Percentiles rank a stretch among this genome's conserved stretches.
Evolutionary conservation across 768 basidiomycete species (phyloP).

Genomic region (Podaxis sp.): DNA sequence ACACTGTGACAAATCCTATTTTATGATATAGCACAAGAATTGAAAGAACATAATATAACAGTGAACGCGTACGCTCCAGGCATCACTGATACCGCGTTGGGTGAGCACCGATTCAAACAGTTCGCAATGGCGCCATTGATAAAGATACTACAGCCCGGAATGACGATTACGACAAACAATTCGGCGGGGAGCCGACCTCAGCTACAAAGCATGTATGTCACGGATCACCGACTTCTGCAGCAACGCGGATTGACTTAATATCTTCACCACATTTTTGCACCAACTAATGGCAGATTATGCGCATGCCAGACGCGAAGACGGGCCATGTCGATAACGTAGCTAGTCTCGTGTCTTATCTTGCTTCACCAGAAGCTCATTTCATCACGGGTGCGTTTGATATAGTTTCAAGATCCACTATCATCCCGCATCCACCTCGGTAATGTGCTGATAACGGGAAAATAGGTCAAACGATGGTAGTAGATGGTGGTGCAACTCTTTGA

Average conservation of each 20-base stretch:
- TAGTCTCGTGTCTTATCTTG: conserved; percentile 23
- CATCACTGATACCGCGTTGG: conserved; percentile 11
- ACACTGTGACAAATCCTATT: background rate
- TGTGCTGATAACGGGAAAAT: background rate
- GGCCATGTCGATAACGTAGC: conserved; percentile 17
- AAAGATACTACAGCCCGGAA: background rate
- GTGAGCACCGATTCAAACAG: background rate
- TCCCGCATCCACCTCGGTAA: background rate
- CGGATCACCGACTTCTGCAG: background rate
- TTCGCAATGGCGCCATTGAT: background rate
- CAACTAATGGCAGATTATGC: conserved; percentile 1
- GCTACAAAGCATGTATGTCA: background rate
- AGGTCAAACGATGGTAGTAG: conserved; percentile 4
- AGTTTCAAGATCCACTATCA: background rate
- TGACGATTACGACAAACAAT: background rate
- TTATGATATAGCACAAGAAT: conserved; percentile 30
- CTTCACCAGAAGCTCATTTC: conserved; percentile 16
- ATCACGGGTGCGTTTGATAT: conserved; percentile 4
- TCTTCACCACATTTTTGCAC: background rate
- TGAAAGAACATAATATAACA: conserved; percentile 37
- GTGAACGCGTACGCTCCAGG: conserved; percentile 44
- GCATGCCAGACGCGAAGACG: background rate
- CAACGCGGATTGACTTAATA: background rate
- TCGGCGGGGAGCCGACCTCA: background rate
- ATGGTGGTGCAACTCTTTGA: conserved; percentile 1